Evolutionary conservation across 345 rosid species (phyloP).

Genomic region (Dovyalis caffra): DNA sequence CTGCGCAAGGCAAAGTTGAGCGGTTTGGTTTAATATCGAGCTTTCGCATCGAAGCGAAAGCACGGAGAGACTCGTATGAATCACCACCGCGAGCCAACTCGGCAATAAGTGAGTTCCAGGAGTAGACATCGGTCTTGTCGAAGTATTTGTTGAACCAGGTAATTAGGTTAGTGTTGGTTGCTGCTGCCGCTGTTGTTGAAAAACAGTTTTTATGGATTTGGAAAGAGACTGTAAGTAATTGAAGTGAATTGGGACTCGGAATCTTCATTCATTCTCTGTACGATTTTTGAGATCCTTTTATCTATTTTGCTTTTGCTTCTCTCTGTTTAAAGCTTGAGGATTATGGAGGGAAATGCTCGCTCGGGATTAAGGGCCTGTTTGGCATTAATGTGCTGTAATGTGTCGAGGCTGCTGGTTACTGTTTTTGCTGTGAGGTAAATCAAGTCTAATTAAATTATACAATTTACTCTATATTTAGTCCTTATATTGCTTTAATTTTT

Average conservation of each 20-base stretch:
- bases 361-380: too few relatives aligned
- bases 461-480: too few relatives aligned
- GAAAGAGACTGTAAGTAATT: conserved; percentile 6
- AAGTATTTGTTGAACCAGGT: conserved; percentile 67
- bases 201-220: conserved; percentile 25
- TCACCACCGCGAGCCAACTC: conserved; percentile 80
- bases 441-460: too few relatives aligned
- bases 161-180: conserved; percentile 41
- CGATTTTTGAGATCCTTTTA: not conserved
- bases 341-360: not conserved
- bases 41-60: conserved; percentile 78
- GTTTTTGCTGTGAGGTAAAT: too few relatives aligned
- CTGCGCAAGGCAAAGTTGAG: conserved; percentile 75
- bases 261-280: conserved; percentile 39
- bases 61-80: conserved; percentile 67
- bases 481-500: too few relatives aligned
- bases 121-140: conserved; percentile 59
- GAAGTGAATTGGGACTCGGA: conserved; percentile 16
- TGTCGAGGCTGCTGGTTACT: too few relatives aligned
- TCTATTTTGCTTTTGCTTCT: not conserved
- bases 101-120: conserved; percentile 91
- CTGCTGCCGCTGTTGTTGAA: conserved; percentile 24
- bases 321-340: not conserved
- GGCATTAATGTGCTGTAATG: too few relatives aligned
- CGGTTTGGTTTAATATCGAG: conserved; percentile 70